Percentiles rank a stretch among this genome's conserved stretches.
Conservation (phyloP, 441 rosid genomes). For the Kokia cookei region DNA sequence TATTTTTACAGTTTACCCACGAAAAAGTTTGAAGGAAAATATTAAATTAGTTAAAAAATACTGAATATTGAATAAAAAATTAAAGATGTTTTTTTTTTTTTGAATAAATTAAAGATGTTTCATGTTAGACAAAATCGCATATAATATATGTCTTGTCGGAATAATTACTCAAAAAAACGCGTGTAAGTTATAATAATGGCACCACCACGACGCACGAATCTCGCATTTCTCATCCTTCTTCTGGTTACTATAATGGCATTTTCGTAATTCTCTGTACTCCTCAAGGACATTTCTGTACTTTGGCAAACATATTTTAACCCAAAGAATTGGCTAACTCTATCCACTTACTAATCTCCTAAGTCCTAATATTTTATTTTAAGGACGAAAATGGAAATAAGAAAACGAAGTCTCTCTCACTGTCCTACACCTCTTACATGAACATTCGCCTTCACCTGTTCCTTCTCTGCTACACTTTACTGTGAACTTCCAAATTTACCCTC, state of each 20-base stretch:
- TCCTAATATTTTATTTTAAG: no score
- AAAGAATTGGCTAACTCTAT: neutral
- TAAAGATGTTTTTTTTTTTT: no score
- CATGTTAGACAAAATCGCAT: neutral
- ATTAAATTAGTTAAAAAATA: no score
- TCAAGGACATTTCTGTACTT: neutral
- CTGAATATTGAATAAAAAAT: no score
- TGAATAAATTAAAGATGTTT: no score
- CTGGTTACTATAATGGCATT: neutral
- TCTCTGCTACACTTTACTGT: neutral
- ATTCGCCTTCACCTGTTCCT: slow-evolving; percentile 3
- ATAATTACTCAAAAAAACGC: neutral
- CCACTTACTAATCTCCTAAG: neutral
- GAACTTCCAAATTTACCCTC: slow-evolving; percentile 29
- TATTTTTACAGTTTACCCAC: no score
- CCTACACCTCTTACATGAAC: neutral
- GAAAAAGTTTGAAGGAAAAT: no score
- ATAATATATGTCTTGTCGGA: neutral
- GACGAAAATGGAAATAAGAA: no score
- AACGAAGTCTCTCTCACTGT: neutral
- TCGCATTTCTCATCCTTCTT: neutral
- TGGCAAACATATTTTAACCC: neutral
- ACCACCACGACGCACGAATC: neutral
- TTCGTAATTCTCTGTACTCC: neutral
- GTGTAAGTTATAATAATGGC: neutral